Base-by-base conservation (phyloP, 2,329 filamentous ascomycete genomes). In the Aspergillus fumigatiaffinis region DNA sequence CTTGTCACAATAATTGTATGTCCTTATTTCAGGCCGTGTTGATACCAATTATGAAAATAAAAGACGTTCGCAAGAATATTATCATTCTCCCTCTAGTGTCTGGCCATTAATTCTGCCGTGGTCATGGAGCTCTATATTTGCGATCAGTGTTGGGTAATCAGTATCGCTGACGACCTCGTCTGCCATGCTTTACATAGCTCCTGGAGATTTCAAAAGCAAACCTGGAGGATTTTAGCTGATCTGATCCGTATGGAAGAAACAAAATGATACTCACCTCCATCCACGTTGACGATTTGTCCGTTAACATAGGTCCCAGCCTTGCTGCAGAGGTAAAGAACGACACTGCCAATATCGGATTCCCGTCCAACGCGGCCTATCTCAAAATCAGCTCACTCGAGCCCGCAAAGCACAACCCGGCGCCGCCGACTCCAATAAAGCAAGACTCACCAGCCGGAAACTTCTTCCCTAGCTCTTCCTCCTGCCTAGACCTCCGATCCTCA, bases 331-430 rank as follows among this genome's bases (percentile, higher is more conserved):
- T 82, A 86, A 26, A 87, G 68, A 3, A 86, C 76, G 0, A 80
- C 81, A 46, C 78, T 77, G 0, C 81, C 83, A 78, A 86, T 86
- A 65, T 86, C 84, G 32, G 79, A 69, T 60, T 86, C 84, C 26
- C 82, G 80, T 0, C 84, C 84, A 0, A 82, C 82, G 29, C 67
- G 62, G 25, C 62, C 67, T 68, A 38, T 44, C 51, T 7, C 4
- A 50, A 28, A 10, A 54, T 35, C 49, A 47, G 25, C 32, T 10
- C 20, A 14, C 14, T 20, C 21, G 5, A 10, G 12, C 9, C 20
- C 25, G 3, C n/a, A 38, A 9, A 38, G 20, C 10, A 9, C 7
- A 21, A 9, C 2, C n/a, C n/a, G n/a, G n/a, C n/a, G n/a, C n/a
- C 10, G 4, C 21, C 21, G 6, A 26, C 20, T 14, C 10, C 20